Base-by-base conservation (phyloP, 768 basidiomycete genomes). In the Termitomyces sp. region DNA sequence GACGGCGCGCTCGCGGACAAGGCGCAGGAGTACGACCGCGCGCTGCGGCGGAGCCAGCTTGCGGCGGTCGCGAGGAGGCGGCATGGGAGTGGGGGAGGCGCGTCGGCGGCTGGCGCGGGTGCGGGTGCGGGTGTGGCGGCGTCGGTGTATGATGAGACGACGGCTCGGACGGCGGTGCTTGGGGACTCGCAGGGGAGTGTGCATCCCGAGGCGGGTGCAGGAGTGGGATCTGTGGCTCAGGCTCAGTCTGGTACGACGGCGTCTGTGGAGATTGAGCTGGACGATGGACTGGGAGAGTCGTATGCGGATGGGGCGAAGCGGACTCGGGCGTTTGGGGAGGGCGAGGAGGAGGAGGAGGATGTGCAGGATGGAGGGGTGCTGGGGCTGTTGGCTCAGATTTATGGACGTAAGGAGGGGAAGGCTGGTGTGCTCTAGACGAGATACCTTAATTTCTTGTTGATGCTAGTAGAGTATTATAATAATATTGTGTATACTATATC, bases 321-420 rank as follows among this genome's bases (percentile, higher is more conserved):
- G 50, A 68, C 75, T 49, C 72, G 72, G 43, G 69, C 71, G 50
- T 74, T 60, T 50, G 64, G 56, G 47, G 81, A 82, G 26, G 83
- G 72, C 22, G 82, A 81, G 10, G 74, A 84, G 16, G 79, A 87
- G 45, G 85, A 85, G 12, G 89, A 87, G 5, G 87, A 88, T 26
- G 66, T 89, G 61, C 84, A 84, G 65, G 92, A 95, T 71, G 91
- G 83, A 0, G 94, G 95, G 18, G 87, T 97, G 62, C 73, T 96
- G 60, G 92, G 91, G 22, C 67, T 97, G 61, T 69, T 97, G 65
- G 88, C 91, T 43, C 88, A 95, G 76, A 95, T 97, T 51, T 93
- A 95, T 71, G 85, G 82, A 46, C 77, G 81, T 64, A 78, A 75
- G 60, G 83, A 84, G 47, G 80, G 78, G 56, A 78, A 79, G 55